A percentile compares a stretch with the other conserved stretches of the same genome.
phyloP scores from a whole-genome alignment of 495 filamentous ascomycete species.

The Endocarpon pusillum region DNA sequence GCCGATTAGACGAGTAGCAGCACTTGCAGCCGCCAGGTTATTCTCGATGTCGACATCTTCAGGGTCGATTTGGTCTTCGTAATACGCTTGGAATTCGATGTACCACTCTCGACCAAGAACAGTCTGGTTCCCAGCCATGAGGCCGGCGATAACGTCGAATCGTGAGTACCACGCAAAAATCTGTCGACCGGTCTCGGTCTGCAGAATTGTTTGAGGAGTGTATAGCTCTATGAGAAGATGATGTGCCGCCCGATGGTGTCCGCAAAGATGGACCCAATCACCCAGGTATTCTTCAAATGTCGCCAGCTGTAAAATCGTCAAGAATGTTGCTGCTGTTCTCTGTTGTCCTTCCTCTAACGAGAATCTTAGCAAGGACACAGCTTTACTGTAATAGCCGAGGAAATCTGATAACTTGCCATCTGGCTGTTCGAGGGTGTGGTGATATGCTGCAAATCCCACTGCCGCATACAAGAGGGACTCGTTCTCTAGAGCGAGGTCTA shows the following conservation, averaged over 20 bases:
- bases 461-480: constrained; percentile 79
- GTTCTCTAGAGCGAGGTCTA: constrained; percentile 55
- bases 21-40: constrained; percentile 47
- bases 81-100: constrained; percentile 16
- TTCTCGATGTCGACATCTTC: constrained; percentile 43
- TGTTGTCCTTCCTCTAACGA: constrained; percentile 52
- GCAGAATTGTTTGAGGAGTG: constrained; percentile 58
- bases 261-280: constrained; percentile 82
- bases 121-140: constrained; percentile 64
- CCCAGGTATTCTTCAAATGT: constrained; percentile 92
- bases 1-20: constrained; percentile 54
- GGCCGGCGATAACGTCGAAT: constrained; percentile 70
- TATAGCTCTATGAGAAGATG: constrained; percentile 62
- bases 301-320: constrained; percentile 83
- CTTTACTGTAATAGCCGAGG: constrained; percentile 76
- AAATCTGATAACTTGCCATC: constrained; percentile 64
- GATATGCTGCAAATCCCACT: constrained; percentile 83
- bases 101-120: constrained; percentile 72
- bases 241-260: constrained; percentile 81
- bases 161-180: constrained; percentile 76
- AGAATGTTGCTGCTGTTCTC: constrained; percentile 55
- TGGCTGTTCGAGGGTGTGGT: constrained; percentile 50
- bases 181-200: constrained; percentile 47
- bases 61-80: constrained; percentile 41
- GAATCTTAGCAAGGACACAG: constrained; percentile 55